phyloP scores from a whole-genome alignment of 768 basidiomycete species.

The Fistulinella prunicolor region DNA sequence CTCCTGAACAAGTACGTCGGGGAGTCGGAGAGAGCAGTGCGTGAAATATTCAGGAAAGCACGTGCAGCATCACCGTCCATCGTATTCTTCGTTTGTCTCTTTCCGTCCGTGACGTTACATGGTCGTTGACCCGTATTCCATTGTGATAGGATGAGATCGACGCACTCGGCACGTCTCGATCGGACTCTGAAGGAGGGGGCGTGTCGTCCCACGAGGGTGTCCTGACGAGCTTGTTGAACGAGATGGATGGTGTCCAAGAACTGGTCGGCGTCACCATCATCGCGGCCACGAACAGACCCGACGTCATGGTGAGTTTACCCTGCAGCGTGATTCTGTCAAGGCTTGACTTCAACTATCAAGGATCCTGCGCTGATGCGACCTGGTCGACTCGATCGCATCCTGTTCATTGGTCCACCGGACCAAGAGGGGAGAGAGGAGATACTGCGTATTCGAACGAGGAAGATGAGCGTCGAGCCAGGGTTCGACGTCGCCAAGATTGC shows the following conservation, averaged over 20 bases:
- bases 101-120: too few relatives aligned
- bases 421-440: slow-evolving; percentile 78
- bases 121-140: too few relatives aligned
- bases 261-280: slow-evolving; percentile 99
- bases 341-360: slow-evolving; percentile 39
- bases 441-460: slow-evolving; percentile 66
- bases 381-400: slow-evolving; percentile 88
- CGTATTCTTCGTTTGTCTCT: slow-evolving; percentile 97
- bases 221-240: slow-evolving; percentile 96
- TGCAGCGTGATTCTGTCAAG: too few relatives aligned
- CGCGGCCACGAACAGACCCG: slow-evolving; percentile 99
- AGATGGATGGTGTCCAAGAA: slow-evolving; percentile 98
- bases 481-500: slow-evolving; percentile 71
- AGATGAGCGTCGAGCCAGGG: slow-evolving; percentile 77
- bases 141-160: slow-evolving; percentile 99
- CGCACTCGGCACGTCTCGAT: slow-evolving; percentile 75
- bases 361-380: slow-evolving; percentile 95
- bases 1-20: slow-evolving; percentile 99
- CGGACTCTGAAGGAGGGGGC: slow-evolving; percentile 99
- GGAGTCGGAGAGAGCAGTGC: slow-evolving; percentile 96
- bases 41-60: slow-evolving; percentile 94
- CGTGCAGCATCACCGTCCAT: slow-evolving; percentile 99
- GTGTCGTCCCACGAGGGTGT: too few relatives aligned
- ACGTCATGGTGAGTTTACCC: too few relatives aligned
- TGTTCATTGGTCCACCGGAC: slow-evolving; percentile 94